These are phyloP conservation scores for Ganoderma lucidum DNA, from an alignment of 1,284 basidiomycete genomes.

Conservation along the genomic window DNA sequence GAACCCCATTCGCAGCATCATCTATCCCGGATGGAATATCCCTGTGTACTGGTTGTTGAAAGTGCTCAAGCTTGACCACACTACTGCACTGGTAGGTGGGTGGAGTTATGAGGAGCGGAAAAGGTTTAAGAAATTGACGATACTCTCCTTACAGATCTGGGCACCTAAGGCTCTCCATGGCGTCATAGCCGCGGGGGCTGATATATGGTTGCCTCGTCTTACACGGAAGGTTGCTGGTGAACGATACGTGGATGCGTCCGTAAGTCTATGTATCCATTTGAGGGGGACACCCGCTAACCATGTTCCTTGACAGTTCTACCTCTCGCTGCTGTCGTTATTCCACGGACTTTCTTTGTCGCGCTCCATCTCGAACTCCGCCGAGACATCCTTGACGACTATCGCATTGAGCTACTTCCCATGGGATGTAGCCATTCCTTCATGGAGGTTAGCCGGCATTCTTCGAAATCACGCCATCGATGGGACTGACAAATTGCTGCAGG, in stretches of 20 bases:
- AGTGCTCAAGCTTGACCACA: conserved; percentile 57
- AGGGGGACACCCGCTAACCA: background rate
- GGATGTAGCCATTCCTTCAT: conserved; percentile 46
- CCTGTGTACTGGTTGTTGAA: conserved; percentile 81
- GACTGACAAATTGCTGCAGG: conserved; percentile 31
- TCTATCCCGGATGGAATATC: conserved; percentile 82
- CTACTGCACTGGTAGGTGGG: conserved; percentile 60
- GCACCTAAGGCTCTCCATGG: conserved; percentile 87
- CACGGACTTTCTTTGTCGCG: conserved; percentile 86
- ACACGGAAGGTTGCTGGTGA: conserved; percentile 67
- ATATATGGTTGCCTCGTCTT: conserved; percentile 77
- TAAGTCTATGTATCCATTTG: conserved; percentile 49
- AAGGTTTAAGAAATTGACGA: conserved; percentile 15
- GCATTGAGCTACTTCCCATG: conserved; percentile 87
- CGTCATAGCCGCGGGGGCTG: conserved; percentile 81
- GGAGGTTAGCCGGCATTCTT: conserved; percentile 31
- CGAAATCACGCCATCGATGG: background rate
- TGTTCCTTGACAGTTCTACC: conserved; percentile 63
- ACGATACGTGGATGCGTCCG: conserved; percentile 67
- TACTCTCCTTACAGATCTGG: conserved; percentile 53
- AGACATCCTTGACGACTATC: conserved; percentile 85
- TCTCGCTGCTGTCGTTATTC: conserved; percentile 90
- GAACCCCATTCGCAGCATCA: conserved; percentile 73
- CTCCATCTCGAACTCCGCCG: conserved; percentile 93
- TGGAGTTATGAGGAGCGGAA: conserved; percentile 14